These are phyloP conservation scores for Aaosphaeria pasadenensis DNA, from an alignment of 2,329 filamentous ascomycete genomes.

Conservation along the genomic window DNA sequence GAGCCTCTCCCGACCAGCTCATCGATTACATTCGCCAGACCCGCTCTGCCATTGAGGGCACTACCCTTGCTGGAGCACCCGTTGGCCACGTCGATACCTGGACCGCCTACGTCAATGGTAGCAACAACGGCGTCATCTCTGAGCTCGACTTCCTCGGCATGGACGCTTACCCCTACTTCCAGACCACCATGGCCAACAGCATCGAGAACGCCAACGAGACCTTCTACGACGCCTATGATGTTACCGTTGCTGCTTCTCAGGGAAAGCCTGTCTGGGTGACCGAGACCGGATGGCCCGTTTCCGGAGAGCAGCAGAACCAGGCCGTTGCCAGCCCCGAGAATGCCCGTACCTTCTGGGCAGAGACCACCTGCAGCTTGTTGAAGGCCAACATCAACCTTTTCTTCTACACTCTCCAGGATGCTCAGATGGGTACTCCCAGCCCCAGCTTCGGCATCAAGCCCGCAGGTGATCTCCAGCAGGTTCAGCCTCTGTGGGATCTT, in stretches of 20 bases:
- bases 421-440: slow-evolving; percentile 55
- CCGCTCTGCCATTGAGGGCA: slow-evolving; percentile 61
- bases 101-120: slow-evolving; percentile 65
- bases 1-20: slow-evolving; percentile 61
- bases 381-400: slow-evolving; percentile 54
- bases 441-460: slow-evolving; percentile 71
- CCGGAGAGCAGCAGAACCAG: slow-evolving; percentile 58
- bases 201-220: slow-evolving; percentile 63
- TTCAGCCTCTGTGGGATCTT: slow-evolving; percentile 33
- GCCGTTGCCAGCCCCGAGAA: slow-evolving; percentile 65
- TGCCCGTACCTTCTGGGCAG: slow-evolving; percentile 76
- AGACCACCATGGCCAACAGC: slow-evolving; percentile 55
- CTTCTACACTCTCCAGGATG: slow-evolving; percentile 76
- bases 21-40: slow-evolving; percentile 69
- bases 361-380: slow-evolving; percentile 70
- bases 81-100: slow-evolving; percentile 90
- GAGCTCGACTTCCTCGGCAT: slow-evolving; percentile 77
- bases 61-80: slow-evolving; percentile 54
- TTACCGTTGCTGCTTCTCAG: slow-evolving; percentile 56
- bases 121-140: slow-evolving; percentile 68
- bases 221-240: slow-evolving; percentile 65
- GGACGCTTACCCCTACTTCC: slow-evolving; percentile 82
- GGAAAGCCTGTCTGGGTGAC: slow-evolving; percentile 81
- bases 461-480: slow-evolving; percentile 26
- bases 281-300: slow-evolving; percentile 84